Base-by-base conservation (phyloP, 352 stramenopile species). In the Elongisporangium undulatum region DNA sequence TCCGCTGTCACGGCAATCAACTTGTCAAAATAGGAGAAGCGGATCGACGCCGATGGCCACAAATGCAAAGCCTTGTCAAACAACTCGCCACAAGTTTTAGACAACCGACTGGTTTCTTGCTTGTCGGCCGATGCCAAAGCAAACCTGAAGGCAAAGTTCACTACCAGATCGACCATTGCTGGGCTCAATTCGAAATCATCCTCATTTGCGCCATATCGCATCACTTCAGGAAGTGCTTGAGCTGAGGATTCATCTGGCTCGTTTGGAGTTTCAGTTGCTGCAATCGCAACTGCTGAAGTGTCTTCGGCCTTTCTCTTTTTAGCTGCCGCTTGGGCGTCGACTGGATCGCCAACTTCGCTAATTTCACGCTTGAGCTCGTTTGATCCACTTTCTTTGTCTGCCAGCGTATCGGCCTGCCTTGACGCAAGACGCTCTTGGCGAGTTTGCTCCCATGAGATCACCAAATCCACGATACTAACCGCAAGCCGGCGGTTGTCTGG, bases 381-480 rank as follows among this genome's bases (percentile, higher is more conserved):
- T 17, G 16, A 53, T 17, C 20, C 19, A 53, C 22, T 26, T 53
- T 22, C 8, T 12, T 26, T 53, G 4, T 21, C 22, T 9, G 22
- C 17, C 15, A 21, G 16, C 13, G 23, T 16, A 24, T 55, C 59
- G 9, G 26, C 21, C 19, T 53, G 49, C 38, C 66, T 62, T 10
- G 66, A 59, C 8, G 65, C 55, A 10, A 96, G 51, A 16, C 87
- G 77, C 50, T 92, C 80, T 63, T 90, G 82, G 12, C 89, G 78
- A 23, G 87, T 93, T 57, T 92, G 78, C 59, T 98, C 86, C 97
- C 97, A 99, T 21, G 88, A 81, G 58, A 99, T 89, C 19, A 99
- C 87, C 21, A 99, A 70, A 66, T 99, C 96, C 6, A 98, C 92
- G 54, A 99, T 87, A 52, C 92, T 91, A 0, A 99, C 83, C 7